Percentiles rank a stretch among this genome's conserved stretches.
Conservation (phyloP, 2,329 filamentous ascomycete genomes). For the Trichophyton mentagrophytes region DNA sequence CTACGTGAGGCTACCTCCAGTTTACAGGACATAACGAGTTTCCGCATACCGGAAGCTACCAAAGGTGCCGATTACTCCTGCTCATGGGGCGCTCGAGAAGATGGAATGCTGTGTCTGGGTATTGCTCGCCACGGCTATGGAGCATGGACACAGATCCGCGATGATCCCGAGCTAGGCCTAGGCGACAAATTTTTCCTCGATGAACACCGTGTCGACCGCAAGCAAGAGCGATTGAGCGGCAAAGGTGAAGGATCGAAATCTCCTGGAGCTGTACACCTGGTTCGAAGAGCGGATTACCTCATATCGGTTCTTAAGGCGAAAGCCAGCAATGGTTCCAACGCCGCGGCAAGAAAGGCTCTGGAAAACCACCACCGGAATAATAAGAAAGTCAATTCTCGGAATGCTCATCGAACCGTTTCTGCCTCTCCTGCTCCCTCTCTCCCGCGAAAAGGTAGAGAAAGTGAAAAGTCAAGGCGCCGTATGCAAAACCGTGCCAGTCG, state of each 20-base stretch:
- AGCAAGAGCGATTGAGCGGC: constrained; percentile 66
- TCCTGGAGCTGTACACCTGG: constrained; percentile 91
- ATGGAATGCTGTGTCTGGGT: constrained; percentile 91
- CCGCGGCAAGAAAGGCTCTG: constrained; percentile 61
- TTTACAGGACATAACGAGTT: constrained; percentile 57
- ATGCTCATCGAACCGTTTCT: constrained; percentile 27
- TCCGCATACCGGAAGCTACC: constrained; percentile 79
- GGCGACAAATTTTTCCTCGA: constrained; percentile 89
- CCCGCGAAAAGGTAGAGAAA: constrained; percentile 32
- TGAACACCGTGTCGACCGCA: constrained; percentile 95
- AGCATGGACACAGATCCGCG: constrained; percentile 86
- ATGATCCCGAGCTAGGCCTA: constrained; percentile 76
- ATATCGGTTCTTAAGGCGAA: constrained; percentile 90
- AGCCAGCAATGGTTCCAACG: constrained; percentile 50
- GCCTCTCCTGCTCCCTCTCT: constrained; percentile 34
- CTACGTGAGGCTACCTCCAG: constrained; percentile 59
- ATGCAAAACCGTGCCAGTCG: constrained; percentile 30
- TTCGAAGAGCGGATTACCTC: constrained; percentile 86
- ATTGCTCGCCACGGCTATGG: constrained; percentile 91
- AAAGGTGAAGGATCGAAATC: constrained; percentile 52
- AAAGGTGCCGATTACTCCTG: constrained; percentile 88
- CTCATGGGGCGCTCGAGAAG: constrained; percentile 82
- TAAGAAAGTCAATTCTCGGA: constrained; percentile 48
- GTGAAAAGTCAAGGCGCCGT: constrained; percentile 31
- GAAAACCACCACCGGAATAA: constrained; percentile 94